Evolutionary conservation across 495 filamentous ascomycete genomes (phyloP), one percentile per base, ranked within the genome.

Genomic region (Podospora comata): DNA sequence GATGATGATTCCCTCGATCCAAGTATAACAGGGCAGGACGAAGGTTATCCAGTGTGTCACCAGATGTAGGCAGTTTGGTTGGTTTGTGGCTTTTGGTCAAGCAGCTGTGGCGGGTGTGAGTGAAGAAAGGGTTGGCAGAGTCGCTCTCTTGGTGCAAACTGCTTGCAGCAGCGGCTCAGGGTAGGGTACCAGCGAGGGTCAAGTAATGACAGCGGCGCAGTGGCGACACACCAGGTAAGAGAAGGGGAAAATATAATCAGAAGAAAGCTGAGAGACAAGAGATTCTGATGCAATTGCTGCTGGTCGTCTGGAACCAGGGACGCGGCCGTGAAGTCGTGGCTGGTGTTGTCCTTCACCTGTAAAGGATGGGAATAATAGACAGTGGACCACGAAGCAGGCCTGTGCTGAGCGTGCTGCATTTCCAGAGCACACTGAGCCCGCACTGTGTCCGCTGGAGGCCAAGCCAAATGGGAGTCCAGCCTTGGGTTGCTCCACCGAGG

Each of bases 401-500:
- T 48, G 39, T 48, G 39, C 39, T 48, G 39, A 48, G 13, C 39
- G 39, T 48, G 39, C 39, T 48, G 39, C 15, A 32, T 48, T 48
- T 48, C 39, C 39, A 48, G 9, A 61, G 59, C 59, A 32, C 20
- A 27, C 27, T 11, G 27, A 61, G 27, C 23, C 19, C 20, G 16
- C 19, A 28, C 53, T 48, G 60, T 60, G 27, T 65, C 65, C 67
- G 60, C 65, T 56, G 39, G 62, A 62, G 34, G 60, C 65, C 65
- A n/a, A 63, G 34, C 30, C 61, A 48, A 48, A 13, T 2, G 39
- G 39, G 39, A 48, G 39, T 19, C 67, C 44, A 66, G 67, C 65
- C 32, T 34, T 55, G 67, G 70, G 15, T 62, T 13, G 39, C 9
- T 39, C 72, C 74, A 73, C 71, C 68, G 72, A 72, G 69, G 65